Conservation (phyloP, 352 stramenopile genomes). For the Globisporangium okanoganense region DNA sequence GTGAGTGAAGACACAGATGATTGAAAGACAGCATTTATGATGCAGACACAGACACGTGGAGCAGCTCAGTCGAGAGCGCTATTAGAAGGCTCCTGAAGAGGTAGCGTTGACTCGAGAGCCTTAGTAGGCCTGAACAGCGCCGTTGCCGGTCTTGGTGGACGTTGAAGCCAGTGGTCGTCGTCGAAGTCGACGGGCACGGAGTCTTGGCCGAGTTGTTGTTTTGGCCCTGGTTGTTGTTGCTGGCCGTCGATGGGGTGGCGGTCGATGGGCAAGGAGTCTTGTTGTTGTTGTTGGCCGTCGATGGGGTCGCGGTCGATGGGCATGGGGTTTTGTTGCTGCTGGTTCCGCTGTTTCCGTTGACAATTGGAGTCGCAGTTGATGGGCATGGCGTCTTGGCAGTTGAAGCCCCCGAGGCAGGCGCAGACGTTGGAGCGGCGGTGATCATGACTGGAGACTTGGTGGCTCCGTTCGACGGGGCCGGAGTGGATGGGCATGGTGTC, state of each 20-base stretch:
- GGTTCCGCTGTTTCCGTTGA: conserved; percentile 6
- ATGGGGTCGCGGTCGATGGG: background rate
- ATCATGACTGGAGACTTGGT: background rate
- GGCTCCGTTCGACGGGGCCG: background rate
- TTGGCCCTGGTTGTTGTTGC: no score
- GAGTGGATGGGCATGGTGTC: conserved; percentile 3
- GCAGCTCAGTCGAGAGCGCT: no score
- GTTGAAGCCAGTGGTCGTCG: background rate
- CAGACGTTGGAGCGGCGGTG: background rate
- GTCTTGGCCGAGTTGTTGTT: no score
- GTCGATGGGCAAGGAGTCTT: background rate
- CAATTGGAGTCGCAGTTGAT: conserved; percentile 1
- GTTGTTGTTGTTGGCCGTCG: background rate
- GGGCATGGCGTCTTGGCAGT: background rate
- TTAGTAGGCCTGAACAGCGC: conserved; percentile 1
- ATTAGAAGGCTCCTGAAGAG: no score
- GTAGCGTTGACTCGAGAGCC: no score
- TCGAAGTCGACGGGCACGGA: no score
- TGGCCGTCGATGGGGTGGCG: background rate
- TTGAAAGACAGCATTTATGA: no score
- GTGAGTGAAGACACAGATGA: no score
- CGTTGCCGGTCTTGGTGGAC: background rate
- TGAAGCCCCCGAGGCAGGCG: background rate
- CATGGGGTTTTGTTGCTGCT: background rate
- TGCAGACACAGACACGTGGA: no score